Base-by-base conservation (phyloP, 2,329 filamentous ascomycete species). In the Arthrobotrys megalospora region DNA sequence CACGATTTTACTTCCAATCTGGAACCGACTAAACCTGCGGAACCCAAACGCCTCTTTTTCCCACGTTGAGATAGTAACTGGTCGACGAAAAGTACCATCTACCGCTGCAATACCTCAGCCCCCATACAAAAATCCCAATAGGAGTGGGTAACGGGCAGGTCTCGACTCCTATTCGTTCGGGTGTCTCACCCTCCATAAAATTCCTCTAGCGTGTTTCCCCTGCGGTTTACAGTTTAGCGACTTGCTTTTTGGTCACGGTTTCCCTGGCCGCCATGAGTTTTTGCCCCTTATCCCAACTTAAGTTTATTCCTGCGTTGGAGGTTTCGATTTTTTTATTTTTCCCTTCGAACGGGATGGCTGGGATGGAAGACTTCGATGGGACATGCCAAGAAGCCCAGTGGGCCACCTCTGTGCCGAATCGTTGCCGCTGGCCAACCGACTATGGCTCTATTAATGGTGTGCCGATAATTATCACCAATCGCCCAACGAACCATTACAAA, bases 231-330 rank as follows among this genome's bases (percentile, higher is more conserved):
- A 52, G 38, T 67, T 60, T 63, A 77, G 72, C 65, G 72, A 76
- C 72, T 65, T 69, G 72, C 72, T 70, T 76, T 71, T 76, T 68
- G 58, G 72, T 75, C 63, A 75, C 58, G 52, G 52, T 32, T 64
- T 64, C 52, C 68, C 47, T 69, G 63, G 45, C 45, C 63, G 32
- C 50, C 3, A 36, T 73, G 55, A 53, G 55, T 24, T 60, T 38
- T 73, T 66, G 50, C 69, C 69, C 69, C 60, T 73, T 73, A 73
- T 73, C 50, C 62, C 69, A 63, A 72, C 60, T 45, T 48, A 43
- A 62, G 21, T 55, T 12, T 34, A 48, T 47, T 69, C 24, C 34
- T 60, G 65, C 52, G 52, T 47, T 69, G 65, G 38, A 55, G 12
- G 48, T 68, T 48, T 48, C 52, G 41, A 43, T 41, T 66, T 41